Evolutionary conservation across 164 flowering plant genomes (phyloP).

Genomic region (Nymphaea thermarum): DNA sequence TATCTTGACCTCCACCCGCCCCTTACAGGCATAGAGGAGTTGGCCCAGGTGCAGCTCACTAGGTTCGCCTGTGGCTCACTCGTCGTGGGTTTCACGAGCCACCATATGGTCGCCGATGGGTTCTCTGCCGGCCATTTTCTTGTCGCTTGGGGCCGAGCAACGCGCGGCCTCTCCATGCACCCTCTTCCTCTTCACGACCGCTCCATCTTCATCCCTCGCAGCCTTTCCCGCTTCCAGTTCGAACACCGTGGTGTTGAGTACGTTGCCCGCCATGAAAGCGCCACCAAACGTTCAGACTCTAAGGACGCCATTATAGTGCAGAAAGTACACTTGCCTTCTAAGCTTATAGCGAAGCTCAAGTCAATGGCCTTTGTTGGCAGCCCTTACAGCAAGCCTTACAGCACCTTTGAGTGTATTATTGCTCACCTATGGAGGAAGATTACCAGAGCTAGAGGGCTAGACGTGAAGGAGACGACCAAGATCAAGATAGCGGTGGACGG

Average conservation of each 20-base stretch:
- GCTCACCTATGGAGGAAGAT: conserved; percentile 27
- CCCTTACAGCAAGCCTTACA: conserved; percentile 8
- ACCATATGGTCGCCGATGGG: conserved; percentile 26
- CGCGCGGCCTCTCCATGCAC: conserved; percentile 14
- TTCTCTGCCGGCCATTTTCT: conserved; percentile 20
- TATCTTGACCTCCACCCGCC: conserved; percentile 15
- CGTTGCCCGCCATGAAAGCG: background rate
- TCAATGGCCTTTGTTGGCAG: conserved; percentile 8
- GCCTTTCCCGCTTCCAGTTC: conserved; percentile 15
- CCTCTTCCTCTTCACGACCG: conserved; percentile 16
- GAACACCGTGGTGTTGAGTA: conserved; percentile 21
- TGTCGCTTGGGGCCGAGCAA: conserved; percentile 22
- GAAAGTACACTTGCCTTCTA: conserved; percentile 10
- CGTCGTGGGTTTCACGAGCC: conserved; percentile 18
- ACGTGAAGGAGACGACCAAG: conserved; percentile 10
- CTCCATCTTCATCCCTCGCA: conserved; percentile 18
- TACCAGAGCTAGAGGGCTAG: conserved; percentile 14
- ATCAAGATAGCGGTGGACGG: conserved; percentile 22
- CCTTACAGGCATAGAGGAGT: conserved; percentile 13
- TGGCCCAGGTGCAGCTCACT: conserved; percentile 25
- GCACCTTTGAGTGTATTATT: conserved; percentile 21
- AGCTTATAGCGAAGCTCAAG: conserved; percentile 15
- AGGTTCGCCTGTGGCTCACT: conserved; percentile 22
- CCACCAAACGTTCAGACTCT: background rate
- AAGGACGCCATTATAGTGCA: conserved; percentile 2